Conservation (phyloP, 176 grass and related monocot species). For the Carex cristatella region DNA sequence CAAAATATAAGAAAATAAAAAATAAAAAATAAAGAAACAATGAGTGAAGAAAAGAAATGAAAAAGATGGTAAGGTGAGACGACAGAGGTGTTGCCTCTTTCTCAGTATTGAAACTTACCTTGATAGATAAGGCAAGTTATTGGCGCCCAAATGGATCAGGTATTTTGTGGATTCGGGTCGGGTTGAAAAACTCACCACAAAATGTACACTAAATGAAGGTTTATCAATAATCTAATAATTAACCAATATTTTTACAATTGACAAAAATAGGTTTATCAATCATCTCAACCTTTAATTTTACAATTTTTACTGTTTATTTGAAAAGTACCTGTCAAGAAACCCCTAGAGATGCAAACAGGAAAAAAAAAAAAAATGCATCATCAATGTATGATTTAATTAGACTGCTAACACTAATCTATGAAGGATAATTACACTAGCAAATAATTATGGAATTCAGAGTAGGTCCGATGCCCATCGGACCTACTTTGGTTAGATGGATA, state of each 20-base stretch:
- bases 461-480: no score
- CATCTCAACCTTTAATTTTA: no score
- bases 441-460: no score
- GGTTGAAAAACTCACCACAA: neutral
- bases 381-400: neutral
- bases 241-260: neutral
- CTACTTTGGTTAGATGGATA: no score
- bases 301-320: neutral
- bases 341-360: neutral
- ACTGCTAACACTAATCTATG: neutral
- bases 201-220: neutral
- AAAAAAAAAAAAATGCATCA: neutral
- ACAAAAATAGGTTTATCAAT: neutral
- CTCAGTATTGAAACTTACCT: slow-evolving; percentile 5
- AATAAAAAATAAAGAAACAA: neutral
- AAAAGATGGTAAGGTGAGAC: neutral
- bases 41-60: neutral
- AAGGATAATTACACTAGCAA: neutral
- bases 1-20: neutral
- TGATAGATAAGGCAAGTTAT: neutral
- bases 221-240: no score
- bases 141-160: neutral
- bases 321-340: neutral
- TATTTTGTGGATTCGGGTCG: neutral
- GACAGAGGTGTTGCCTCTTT: neutral